Base-by-base conservation (phyloP, 164 flowering plant genomes). In the Kingdonia uniflora region DNA sequence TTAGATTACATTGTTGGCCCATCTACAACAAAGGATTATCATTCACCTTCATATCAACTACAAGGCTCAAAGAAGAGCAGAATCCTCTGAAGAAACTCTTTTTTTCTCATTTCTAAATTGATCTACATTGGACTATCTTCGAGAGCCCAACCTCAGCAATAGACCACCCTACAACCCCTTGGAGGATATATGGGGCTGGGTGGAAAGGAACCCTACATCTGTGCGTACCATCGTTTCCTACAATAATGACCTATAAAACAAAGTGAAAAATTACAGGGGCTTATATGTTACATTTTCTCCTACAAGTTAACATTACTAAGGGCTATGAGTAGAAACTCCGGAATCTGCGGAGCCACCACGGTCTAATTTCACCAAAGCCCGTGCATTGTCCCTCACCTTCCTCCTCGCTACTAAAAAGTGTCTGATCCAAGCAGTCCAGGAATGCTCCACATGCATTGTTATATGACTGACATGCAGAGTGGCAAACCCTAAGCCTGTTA, bases 401-500 rank as follows among this genome's bases (percentile, higher is more conserved):
- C 29, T 75, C 79, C 59, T 77, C 76, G 23, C 74, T 76, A 68
- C 97, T 86, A 71, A 94, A 88, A 35, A 92, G 87, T 21, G 95
- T 92, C 64, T 89, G 92, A 61, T 92, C 99, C 1, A 86, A 84
- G 79, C 99, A 92, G 63, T 92, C 99, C 0, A 92, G 92, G 16
- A 84, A 77, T 19, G 97, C 99, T 54, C 95, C 97, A 52, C 99
- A 92, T 0, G 95, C 99, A 56, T 67, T 62, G 71, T 88, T 92
- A 65, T 92, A 92, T 1, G 95, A 77, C 53, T 74, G 77, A 48
- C 99, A 92, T 3, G 97, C 97, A 5, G 99, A 86, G 63, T 85
- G 81, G 70, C 99, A 94, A 11, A 94, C 99, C 24, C 99, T 71
- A 6, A 88, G 85, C 72, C 99, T 69, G 72, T 94, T 80, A 72